phyloP scores from a whole-genome alignment of 495 filamentous ascomycete species.

The Penicillium robsamsonii region DNA sequence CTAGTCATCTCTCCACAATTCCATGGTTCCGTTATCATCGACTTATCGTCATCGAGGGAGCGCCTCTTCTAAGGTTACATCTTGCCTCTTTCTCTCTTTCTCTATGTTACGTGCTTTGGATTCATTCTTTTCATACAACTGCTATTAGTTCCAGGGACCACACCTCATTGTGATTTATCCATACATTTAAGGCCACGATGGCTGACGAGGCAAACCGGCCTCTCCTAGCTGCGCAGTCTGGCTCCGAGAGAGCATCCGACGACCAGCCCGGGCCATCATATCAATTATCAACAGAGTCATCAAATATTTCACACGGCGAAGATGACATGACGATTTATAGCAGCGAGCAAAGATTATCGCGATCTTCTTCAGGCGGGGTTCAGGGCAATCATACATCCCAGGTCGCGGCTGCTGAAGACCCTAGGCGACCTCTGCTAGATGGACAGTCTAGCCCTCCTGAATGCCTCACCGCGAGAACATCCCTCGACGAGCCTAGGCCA shows the following conservation, averaged over 20 bases:
- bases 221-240: slow-evolving; percentile 25
- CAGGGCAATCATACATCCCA: slow-evolving; percentile 10
- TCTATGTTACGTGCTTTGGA: neutral
- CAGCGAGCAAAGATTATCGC: slow-evolving; percentile 2
- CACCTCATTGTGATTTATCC: neutral
- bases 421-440: slow-evolving; percentile 33
- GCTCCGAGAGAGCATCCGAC: neutral
- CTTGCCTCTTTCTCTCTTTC: neutral
- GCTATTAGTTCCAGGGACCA: neutral
- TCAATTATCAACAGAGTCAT: slow-evolving; percentile 2
- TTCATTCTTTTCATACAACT: neutral
- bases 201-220: slow-evolving; percentile 36
- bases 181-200: slow-evolving; percentile 29
- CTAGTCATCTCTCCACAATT: slow-evolving; percentile 25
- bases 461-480: slow-evolving; percentile 12
- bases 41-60: slow-evolving; percentile 27
- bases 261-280: neutral
- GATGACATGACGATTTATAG: neutral
- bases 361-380: neutral
- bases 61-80: slow-evolving; percentile 9
- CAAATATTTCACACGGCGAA: neutral
- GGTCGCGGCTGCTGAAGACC: slow-evolving; percentile 29
- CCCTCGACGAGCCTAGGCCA: slow-evolving; percentile 18
- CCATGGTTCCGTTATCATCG: slow-evolving; percentile 23
- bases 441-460: slow-evolving; percentile 16